Evolutionary conservation across 2,329 filamentous ascomycete genomes (phyloP).

Genomic region (Neodidymelliopsis sp.): DNA sequence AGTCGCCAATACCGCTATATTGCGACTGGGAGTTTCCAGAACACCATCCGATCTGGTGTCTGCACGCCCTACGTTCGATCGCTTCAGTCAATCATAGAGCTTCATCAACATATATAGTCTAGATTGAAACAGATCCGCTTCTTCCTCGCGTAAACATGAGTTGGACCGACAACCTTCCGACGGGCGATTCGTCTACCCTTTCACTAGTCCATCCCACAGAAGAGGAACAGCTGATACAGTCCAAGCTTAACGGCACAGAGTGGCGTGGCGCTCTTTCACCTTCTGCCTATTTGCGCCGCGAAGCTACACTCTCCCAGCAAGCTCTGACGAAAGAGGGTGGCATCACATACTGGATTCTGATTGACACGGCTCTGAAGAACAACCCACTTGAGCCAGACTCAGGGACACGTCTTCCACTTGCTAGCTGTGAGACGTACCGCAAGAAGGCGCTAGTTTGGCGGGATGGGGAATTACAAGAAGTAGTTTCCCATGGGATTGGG

Average conservation of each 20-base stretch:
- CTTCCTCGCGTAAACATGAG: conserved; percentile 28
- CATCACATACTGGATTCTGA: conserved; percentile 67
- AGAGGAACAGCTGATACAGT: conserved; percentile 61
- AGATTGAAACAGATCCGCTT: neutral
- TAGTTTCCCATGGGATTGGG: conserved; percentile 75
- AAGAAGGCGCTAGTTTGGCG: conserved; percentile 57
- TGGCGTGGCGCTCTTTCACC: conserved; percentile 65
- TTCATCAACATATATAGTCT: neutral
- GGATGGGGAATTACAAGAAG: conserved; percentile 61
- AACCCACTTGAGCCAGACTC: conserved; percentile 48
- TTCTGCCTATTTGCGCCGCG: conserved; percentile 65
- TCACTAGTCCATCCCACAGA: conserved; percentile 62
- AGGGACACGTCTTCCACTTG: conserved; percentile 56
- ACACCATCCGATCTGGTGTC: neutral
- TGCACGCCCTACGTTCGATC: neutral
- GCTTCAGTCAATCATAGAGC: neutral
- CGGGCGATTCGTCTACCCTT: conserved; percentile 59
- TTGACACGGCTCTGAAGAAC: conserved; percentile 53
- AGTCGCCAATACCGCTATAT: too few species aligned
- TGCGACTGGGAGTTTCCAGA: too few species aligned
- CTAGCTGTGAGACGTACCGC: conserved; percentile 65
- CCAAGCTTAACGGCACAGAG: conserved; percentile 61
- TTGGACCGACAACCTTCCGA: conserved; percentile 52
- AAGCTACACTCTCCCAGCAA: conserved; percentile 60
- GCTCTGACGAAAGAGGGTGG: conserved; percentile 62